Evolutionary conservation across 108 stramenopile genomes (phyloP), one percentile per base, ranked within the genome.

Genomic region (Stephanodiscus triporus): DNA sequence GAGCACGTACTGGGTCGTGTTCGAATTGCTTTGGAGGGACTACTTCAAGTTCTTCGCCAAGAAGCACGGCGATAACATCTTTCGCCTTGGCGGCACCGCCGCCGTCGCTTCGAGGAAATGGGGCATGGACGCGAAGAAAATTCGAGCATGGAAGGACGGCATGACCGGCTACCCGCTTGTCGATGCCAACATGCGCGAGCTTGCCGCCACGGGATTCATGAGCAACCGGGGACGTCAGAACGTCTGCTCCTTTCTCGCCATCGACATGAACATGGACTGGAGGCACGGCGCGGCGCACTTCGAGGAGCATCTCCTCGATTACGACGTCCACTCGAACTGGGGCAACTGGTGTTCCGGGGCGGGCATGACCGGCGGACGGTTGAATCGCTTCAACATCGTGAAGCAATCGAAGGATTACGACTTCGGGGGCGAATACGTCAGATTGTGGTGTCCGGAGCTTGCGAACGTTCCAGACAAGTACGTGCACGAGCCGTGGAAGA

Each of bases 101-200:
- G 30, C 26, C 32, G 61, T 23, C 43, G 43, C 4, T 0, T 2
- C 14, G 14, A 72, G 77, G 16, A 74, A 64, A 83, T 89, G 91
- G 86, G 86, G 76, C 49, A 89, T 76, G 85, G 84, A 84, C 66
- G 58, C 77, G 2, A 84, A 82, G 51, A 87, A 80, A 55, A 66
- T 91, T 9, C 77, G 82, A 43, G 87, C 87, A 4, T 97, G 86
- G 87, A 87, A 80, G 61, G 91, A 85, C 70, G 98, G 98, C 42
- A 87, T 75, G 83, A 90, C 86, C 68, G 98, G 88, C 6, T 95
- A 87, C 73, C 99, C 99, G 3, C 65, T 99, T 58, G 94, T 95
- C 1, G 99, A 99, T 80, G 99, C 97, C 71, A 98, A 99, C 80
- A 99, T 98, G 99, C 83, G 99, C 20, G 99, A 99, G 85, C 81